Evolutionary conservation across 2,329 filamentous ascomycete genomes (phyloP).

Genomic region (Aspergillus sp.): DNA sequence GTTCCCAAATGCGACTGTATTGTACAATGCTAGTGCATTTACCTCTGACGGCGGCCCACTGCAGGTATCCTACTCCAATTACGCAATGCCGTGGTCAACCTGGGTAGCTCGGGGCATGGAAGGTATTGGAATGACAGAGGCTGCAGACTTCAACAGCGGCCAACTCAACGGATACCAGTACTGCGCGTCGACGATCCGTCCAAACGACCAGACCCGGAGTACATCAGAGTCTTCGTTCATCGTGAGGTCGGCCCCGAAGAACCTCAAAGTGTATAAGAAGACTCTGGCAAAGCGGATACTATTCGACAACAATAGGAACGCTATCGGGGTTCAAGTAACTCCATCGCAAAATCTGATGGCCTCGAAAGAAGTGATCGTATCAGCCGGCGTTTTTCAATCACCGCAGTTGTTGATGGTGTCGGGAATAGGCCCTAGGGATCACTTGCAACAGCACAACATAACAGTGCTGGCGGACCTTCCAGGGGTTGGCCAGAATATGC

Average conservation of each 20-base stretch:
- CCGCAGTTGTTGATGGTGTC: constrained; percentile 47
- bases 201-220: constrained; percentile 24
- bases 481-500: constrained; percentile 40
- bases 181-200: constrained; percentile 34
- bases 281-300: constrained; percentile 46
- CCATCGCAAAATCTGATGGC: constrained; percentile 43
- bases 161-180: constrained; percentile 42
- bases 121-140: constrained; percentile 40
- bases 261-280: constrained; percentile 24
- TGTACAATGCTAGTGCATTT: constrained; percentile 22
- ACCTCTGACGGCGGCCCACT: constrained; percentile 32
- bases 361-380: constrained; percentile 49
- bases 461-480: constrained; percentile 27
- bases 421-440: constrained; percentile 45
- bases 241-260: constrained; percentile 42
- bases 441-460: constrained; percentile 27
- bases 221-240: constrained; percentile 40
- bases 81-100: constrained; percentile 38
- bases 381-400: constrained; percentile 55
- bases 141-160: constrained; percentile 44
- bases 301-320: constrained; percentile 40
- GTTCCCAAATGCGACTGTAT: constrained; percentile 14
- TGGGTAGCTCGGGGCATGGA: constrained; percentile 42
- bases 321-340: constrained; percentile 42
- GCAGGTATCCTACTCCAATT: constrained; percentile 45